Evolutionary conservation across 345 rosid species (phyloP), one percentile per base, ranked within the genome.

Genomic region (Cardiospermum halicacabum): DNA sequence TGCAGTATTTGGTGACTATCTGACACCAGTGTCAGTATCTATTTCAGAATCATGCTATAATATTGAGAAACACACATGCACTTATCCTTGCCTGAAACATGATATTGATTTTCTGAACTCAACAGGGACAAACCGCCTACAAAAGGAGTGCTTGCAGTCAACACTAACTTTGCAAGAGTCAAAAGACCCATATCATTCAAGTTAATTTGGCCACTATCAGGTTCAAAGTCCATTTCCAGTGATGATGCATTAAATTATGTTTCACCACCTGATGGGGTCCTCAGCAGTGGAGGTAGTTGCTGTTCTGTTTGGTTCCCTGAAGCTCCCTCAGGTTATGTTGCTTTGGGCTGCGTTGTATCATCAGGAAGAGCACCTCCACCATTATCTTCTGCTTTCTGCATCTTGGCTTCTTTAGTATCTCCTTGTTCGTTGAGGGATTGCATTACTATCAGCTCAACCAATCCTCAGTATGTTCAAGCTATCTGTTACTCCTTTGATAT

Each of bases 51-150:
- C 10, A 34, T 34, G 9, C 5, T 34, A 34, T 34, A 34, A 32
- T 32, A 32, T 32, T 4, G n/a, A n/a, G n/a, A n/a, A n/a, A n/a
- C n/a, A 30, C 69, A 31, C 72, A 51, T 31, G 49, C 59, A 10
- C 34, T 11, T 3, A 47, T 18, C 51, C 51, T 47, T 47, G 22
- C 24, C 11, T 65, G 18, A 19, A 26, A 11, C 40, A 48, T 60
- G 60, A 65, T 57, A 48, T 62, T 50, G 61, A 8, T 69, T 62
- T 51, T 71, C 54, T 75, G 55, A 66, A 22, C 69, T 53, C 83
- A 77, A 70, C 84, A 94, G 99, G 86, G 97, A 94, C 78, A 94
- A 91, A 74, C 96, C 99, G 56, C 99, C 99, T 57, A 87, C 87
- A 50, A 89, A 82, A 84, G 97, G 96, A 68, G 97, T 91, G 74